Percentiles rank a stretch among this genome's conserved stretches.
These are phyloP conservation scores for Annona squamosa DNA, from an alignment of 164 flowering plant species.

Conservation along the genomic window DNA sequence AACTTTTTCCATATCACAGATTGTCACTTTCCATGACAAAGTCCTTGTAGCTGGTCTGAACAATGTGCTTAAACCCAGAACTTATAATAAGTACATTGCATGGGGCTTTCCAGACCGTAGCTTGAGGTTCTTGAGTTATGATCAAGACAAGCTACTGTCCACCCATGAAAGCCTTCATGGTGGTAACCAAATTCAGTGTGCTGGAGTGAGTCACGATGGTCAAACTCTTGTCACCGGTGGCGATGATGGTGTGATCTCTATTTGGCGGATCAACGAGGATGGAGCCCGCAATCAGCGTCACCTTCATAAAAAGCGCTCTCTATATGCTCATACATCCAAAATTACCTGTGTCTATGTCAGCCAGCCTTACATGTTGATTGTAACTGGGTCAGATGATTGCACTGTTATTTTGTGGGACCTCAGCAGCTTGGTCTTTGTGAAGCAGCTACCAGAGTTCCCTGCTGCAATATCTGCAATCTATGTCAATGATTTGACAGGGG, in stretches of 20 bases:
- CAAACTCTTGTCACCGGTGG: slow-evolving; percentile 82
- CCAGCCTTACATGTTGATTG: slow-evolving; percentile 91
- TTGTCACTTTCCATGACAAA: slow-evolving; percentile 59
- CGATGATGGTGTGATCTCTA: slow-evolving; percentile 73
- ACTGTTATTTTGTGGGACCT: slow-evolving; percentile 92
- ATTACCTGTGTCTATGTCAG: slow-evolving; percentile 77
- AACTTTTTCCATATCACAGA: slow-evolving; percentile 51
- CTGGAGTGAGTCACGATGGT: slow-evolving; percentile 85
- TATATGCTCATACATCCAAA: slow-evolving; percentile 80
- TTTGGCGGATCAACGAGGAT: slow-evolving; percentile 69
- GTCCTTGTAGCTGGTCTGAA: slow-evolving; percentile 70
- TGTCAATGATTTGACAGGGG: slow-evolving; percentile 87
- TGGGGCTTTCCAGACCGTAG: slow-evolving; percentile 99
- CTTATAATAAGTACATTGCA: slow-evolving; percentile 71
- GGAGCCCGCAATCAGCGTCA: slow-evolving; percentile 47
- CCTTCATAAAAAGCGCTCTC: slow-evolving; percentile 62
- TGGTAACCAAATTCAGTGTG: slow-evolving; percentile 85
- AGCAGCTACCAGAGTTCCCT: slow-evolving; percentile 93
- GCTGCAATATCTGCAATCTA: slow-evolving; percentile 81
- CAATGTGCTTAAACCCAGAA: slow-evolving; percentile 72
- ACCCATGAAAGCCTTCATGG: slow-evolving; percentile 96
- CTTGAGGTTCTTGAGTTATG: slow-evolving; percentile 81
- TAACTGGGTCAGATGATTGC: slow-evolving; percentile 94
- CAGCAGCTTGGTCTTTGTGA: slow-evolving; percentile 72
- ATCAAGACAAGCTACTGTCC: slow-evolving; percentile 83